Evolutionary conservation across 23 red algal genomes (phyloP), one percentile per base, ranked within the genome.

Genomic region (Gracilaria gracilis): DNA sequence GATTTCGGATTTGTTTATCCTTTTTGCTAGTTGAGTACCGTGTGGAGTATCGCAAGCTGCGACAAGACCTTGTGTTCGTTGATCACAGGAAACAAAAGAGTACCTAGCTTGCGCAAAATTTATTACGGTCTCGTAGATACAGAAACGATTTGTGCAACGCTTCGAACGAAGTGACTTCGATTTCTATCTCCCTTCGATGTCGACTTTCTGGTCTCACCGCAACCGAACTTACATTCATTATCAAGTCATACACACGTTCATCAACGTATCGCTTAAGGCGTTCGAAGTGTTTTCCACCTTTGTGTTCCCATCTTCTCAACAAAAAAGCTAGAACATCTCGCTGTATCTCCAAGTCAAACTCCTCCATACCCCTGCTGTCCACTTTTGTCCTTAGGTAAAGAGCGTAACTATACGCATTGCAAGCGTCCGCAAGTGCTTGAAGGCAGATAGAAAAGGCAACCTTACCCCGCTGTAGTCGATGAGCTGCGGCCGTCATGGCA

Each of bases 101-200:
- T 77, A 51, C n/a, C 34, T 77, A 77, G 72, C 72, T 17, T 31
- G 46, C 72, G 21, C 40, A 27, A n/a, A 46, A 37, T 50, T 46
- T 77, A 77, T 31, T 51, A 15, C 72, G 72, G 8, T 50, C 23
- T 77, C 72, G 38, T 77, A 77, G 46, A 31, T 77, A 70, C 24
- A 50, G 28, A 40, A 91, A 81, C 46, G 87, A 49, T 37, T 38
- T 35, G 42, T 91, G 87, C 33, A 91, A 24, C 38, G 59, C 76
- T 34, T 91, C 75, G 36, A 91, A 91, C 39, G 87, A 91, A 9
- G 87, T 74, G 37, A 91, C 72, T 29, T 64, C 49, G 31, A 70
- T 77, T 62, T 66, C 57, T 57, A 91, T 81, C 35, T 91, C 87
- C 32, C 87, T 58, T 5, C 87, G 87, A 67, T 91, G 87, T 17